Conservation (phyloP, 2,329 filamentous ascomycete genomes). For the Clarireedia paspali region DNA sequence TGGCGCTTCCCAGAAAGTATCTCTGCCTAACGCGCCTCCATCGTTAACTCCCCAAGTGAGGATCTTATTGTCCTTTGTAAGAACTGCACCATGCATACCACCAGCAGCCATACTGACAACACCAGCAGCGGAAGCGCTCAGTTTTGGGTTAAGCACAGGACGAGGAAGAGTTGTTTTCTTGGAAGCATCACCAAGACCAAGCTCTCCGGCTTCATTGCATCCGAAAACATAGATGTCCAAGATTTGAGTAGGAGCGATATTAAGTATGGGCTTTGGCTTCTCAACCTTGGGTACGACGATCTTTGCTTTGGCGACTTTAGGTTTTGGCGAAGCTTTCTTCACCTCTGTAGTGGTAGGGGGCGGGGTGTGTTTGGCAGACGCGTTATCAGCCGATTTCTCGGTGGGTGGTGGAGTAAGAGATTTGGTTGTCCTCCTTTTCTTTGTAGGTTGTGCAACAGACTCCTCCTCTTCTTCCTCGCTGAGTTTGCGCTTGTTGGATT, state of each 20-base stretch:
- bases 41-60: slow-evolving; percentile 85
- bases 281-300: not conserved
- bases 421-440: not conserved
- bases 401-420: not conserved
- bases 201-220: slow-evolving; percentile 69
- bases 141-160: slow-evolving; percentile 58
- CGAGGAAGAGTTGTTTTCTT: slow-evolving; percentile 63
- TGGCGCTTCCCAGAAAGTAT: slow-evolving; percentile 61
- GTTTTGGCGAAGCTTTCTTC: slow-evolving; percentile 1
- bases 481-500: slow-evolving; percentile 7
- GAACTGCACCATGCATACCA: slow-evolving; percentile 70
- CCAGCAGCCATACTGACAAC: slow-evolving; percentile 72
- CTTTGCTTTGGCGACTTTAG: slow-evolving; percentile 5
- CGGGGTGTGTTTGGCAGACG: not conserved
- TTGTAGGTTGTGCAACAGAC: not conserved
- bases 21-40: slow-evolving; percentile 68
- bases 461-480: slow-evolving; percentile 1
- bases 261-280: slow-evolving; percentile 35
- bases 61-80: slow-evolving; percentile 74
- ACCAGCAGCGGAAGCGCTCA: slow-evolving; percentile 50
- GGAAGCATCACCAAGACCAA: slow-evolving; percentile 65
- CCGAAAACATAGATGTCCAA: slow-evolving; percentile 75
- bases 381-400: not conserved
- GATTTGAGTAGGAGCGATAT: slow-evolving; percentile 51
- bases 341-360: not conserved